Evolutionary conservation across 1,139 yeast species (phyloP), one percentile per base, ranked within the genome.

Genomic region (Meyerozyma sp.): DNA sequence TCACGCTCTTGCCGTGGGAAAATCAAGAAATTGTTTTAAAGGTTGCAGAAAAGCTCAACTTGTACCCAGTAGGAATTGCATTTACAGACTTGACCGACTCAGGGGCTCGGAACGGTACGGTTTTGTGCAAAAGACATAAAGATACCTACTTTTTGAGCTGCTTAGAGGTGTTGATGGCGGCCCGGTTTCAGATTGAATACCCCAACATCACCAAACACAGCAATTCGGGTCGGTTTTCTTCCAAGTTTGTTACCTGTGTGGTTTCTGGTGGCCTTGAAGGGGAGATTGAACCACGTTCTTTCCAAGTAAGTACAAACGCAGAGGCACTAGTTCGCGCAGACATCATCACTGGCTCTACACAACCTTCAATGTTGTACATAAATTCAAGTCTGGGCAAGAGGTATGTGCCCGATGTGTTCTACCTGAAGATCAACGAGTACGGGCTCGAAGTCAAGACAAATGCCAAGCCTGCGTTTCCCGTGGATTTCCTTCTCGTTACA

Each of bases 401-500:
- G 47, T 93, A 91, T 55, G 98, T 94, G 9, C 98, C 99, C 0
- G 99, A 94, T 51, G 86, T 94, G 20, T 86, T 88, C 56, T 94
- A 84, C 70, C 81, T 82, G 63, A 82, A 81, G 59, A 76, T 81
- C 52, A 94, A 94, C 59, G 97, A 94, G 62, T 94, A 93, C 63
- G 89, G 90, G 7, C 70, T 90, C 25, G 83, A 89, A 41, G 95
- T 93, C 14, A 90, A 89, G 58, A 81, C 82, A 37, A 86, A 88
- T 57, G 98, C 98, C 11, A 88, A 87, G 58, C 98, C 98, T 0
- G 89, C 96, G 6, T 90, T 94, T 63, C 99, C 99, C 0, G 94
- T 89, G 13, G 98, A 94, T 52, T 94, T 88, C 61, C 66, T 94
- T 48, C 66, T 94, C 43, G 95, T 93, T 1, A 84, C 97, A 3